Evolutionary conservation across 1,284 basidiomycete species (phyloP), one percentile per base, ranked within the genome.

Genomic region (Heimioporus punctisporus): DNA sequence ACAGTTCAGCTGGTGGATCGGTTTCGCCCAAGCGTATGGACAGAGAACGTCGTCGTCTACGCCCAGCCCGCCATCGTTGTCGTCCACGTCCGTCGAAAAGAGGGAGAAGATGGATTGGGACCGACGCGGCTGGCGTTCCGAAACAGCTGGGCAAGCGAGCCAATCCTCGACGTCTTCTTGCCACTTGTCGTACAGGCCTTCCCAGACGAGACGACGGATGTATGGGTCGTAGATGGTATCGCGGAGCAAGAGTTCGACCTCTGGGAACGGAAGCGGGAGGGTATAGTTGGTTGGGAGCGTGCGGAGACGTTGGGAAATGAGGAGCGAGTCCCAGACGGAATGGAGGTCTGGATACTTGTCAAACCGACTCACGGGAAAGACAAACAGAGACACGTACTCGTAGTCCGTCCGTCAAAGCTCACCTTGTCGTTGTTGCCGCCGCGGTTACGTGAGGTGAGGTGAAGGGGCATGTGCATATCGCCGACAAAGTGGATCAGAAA

Each of bases 401-500:
- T 87, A 45, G 80, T 68, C 23, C 88, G 76, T 0, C 83, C 83
- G 60, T 88, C 88, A 66, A 90, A 94, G 14, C 73, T 64, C 28
- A 94, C 90, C 62, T 84, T 84, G 57, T 79, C 80, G 24, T 82
- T 82, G 65, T 97, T 97, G 2, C 95, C 95, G 4, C 95, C 95
- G 30, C 89, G 80, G 59, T n/a, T n/a, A n/a, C 1, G 91, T 90
- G 42, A 97, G 80, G 70, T 98, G 95, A 48, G 97, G 76, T 11
- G 95, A 12, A 34, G 31, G 14, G 31, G 31, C 31, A 91, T 89
- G 66, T 97, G 95, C 78, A 96, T 78, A 67, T 97, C 95, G 1
- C 95, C 95, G 11, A 96, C 57, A 59, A 94, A 95, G 69, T 98
- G 95, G 37, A 95, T 83, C 48, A 98, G 76, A 76, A 97, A 97